Conservation (phyloP, 2,329 filamentous ascomycete species). For the Fusarium pseudograminearum region DNA sequence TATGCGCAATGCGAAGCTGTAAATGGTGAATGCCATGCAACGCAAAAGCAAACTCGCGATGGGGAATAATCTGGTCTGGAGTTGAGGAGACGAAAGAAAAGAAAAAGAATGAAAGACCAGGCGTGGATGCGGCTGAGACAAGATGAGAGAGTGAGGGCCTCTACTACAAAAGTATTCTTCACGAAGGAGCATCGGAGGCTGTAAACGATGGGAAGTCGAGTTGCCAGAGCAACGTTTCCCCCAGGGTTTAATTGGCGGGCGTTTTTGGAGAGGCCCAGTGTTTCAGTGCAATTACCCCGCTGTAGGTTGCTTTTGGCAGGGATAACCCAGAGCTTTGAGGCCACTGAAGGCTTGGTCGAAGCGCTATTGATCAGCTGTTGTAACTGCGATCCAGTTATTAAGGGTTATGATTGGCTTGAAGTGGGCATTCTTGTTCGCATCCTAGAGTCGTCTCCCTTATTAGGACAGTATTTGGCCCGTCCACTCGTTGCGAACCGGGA, state of each 20-base stretch:
- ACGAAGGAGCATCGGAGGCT: conserved; percentile 27
- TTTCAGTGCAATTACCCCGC: conserved; percentile 47
- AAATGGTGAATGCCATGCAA: conserved; percentile 36
- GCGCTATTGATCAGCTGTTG: conserved; percentile 37
- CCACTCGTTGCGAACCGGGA: conserved; percentile 27
- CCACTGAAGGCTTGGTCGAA: conserved; percentile 39
- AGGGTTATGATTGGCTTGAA: conserved; percentile 24
- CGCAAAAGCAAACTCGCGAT: conserved; percentile 27
- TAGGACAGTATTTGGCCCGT: conserved; percentile 35
- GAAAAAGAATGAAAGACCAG: conserved; percentile 35
- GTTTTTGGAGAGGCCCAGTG: conserved; percentile 37
- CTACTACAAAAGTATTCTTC: conserved; percentile 41
- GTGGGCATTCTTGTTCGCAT: conserved; percentile 7
- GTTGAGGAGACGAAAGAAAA: conserved; percentile 8
- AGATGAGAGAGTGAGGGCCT: conserved; percentile 29
- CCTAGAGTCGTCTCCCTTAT: conserved; percentile 23
- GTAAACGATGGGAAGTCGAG: conserved; percentile 23
- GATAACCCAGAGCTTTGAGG: conserved; percentile 30
- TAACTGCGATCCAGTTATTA: conserved; percentile 20
- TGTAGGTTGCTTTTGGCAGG: conserved; percentile 40
- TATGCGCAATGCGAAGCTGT: conserved; percentile 39
- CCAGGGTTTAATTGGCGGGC: conserved; percentile 35
- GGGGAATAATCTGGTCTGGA: conserved; percentile 6
- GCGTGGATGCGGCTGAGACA: conserved; percentile 43
- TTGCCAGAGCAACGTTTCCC: conserved; percentile 44